Base-by-base conservation (phyloP, 768 basidiomycete species). In the Boletus rubroflammeus region DNA sequence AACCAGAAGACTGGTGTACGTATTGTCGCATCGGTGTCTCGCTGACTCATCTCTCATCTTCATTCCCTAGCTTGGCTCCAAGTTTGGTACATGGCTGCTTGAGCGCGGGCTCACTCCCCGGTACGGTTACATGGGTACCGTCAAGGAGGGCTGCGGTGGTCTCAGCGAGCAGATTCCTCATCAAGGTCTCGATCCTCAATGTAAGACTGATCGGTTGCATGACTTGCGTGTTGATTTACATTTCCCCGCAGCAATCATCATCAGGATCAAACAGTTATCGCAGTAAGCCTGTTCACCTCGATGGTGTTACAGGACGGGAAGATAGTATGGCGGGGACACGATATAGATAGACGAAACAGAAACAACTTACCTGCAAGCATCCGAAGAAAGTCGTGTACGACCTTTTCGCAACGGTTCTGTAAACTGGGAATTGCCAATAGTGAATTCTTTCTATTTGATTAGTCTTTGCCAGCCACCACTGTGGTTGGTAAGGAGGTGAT, bases 1-100 rank as follows among this genome's bases (percentile, higher is more conserved):
- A 93, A 90, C 75, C 88, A 88, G 73, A 92, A 90, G 83, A 94
- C 91, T 8, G 92, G 90, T n/a, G 75, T 80, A 67, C 49, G 76
- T 68, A 9, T 26, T 43, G n/a, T 36, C 25, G 8, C 21, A 11
- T 29, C 39, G 32, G 47, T 17, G 2, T 2, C 23, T 10, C 5
- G 10, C 32, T 46, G 11, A 17, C 32, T 2, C 10, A 3, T 39
- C 6, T 13, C 19, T 54, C 38, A 47, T n/a, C 19, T 1, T 50
- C 10, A 6, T 17, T 21, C 6, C 23, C 14, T 32, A 81, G 76
- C 86, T 92, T 63, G 90, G 89, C 39, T 88, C 86, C 40, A 89
- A 86, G 72, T 87, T 81, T 64, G 92, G 92, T 23, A 90, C 90
- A 0, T 93, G 90, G 89, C 76, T 93, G 29, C 76, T 94, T 23